Conservation (phyloP, 148 eudicot species). For the Fagopyrum tataricum region DNA sequence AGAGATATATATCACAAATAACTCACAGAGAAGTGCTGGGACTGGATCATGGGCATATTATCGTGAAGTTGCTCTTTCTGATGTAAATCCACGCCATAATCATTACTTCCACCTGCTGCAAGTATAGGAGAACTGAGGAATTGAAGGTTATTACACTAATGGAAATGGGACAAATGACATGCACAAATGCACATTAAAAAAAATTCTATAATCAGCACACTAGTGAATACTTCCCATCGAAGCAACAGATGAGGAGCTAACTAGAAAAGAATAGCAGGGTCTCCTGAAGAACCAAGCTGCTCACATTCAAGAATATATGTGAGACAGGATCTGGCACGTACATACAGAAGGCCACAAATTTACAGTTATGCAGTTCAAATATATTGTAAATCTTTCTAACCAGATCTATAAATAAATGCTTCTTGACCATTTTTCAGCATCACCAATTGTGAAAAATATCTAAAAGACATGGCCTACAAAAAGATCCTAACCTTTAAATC, state of each 20-base stretch:
- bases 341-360: no score
- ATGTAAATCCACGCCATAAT: slow-evolving; percentile 39
- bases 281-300: not conserved
- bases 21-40: slow-evolving; percentile 55
- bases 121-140: not conserved
- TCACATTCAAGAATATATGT: not conserved
- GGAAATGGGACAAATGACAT: not conserved
- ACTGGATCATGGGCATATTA: slow-evolving; percentile 44
- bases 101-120: slow-evolving; percentile 38
- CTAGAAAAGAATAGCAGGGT: slow-evolving; percentile 4
- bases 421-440: not conserved
- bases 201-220: not conserved
- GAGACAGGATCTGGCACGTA: not conserved
- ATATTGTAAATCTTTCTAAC: not conserved
- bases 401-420: not conserved
- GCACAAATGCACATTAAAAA: not conserved
- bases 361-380: no score
- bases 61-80: slow-evolving; percentile 59
- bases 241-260: not conserved
- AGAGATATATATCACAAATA: not conserved
- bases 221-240: not conserved
- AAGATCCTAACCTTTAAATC: slow-evolving; percentile 64
- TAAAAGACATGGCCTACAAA: not conserved
- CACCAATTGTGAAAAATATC: not conserved
- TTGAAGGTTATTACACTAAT: slow-evolving; percentile 1